Percentiles rank a stretch among this genome's conserved stretches.
phyloP scores from a whole-genome alignment of 352 stramenopile species.

The Phytophthora pisi region DNA sequence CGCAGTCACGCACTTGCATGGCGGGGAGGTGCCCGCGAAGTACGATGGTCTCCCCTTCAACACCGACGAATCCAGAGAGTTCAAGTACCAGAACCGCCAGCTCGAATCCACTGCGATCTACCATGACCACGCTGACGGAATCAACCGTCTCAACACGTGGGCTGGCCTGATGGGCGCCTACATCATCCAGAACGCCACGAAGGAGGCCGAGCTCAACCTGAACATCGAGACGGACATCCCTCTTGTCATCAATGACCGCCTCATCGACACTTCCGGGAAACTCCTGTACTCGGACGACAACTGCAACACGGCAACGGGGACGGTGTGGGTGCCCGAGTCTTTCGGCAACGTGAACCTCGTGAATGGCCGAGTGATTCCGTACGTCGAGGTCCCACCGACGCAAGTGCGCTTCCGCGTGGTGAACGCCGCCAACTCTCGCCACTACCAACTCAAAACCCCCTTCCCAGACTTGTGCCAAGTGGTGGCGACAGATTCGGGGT shows the following conservation, averaged over 20 bases:
- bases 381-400: constrained; percentile 54
- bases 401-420: constrained; percentile 65
- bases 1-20: constrained; percentile 52
- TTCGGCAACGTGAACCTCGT: constrained; percentile 53
- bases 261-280: constrained; percentile 41
- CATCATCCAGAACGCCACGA: constrained; percentile 45
- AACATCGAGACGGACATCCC: constrained; percentile 52
- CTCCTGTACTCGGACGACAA: constrained; percentile 48
- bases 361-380: constrained; percentile 63
- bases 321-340: constrained; percentile 53
- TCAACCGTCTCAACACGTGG: constrained; percentile 58
- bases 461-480: constrained; percentile 58
- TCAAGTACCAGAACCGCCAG: constrained; percentile 57
- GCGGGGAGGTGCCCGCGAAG: constrained; percentile 41
- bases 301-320: constrained; percentile 30
- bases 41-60: constrained; percentile 53
- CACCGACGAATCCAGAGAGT: constrained; percentile 43
- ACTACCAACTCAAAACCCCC: constrained; percentile 71
- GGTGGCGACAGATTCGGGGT: constrained; percentile 64
- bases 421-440: constrained; percentile 64
- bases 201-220: constrained; percentile 45
- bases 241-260: constrained; percentile 40
- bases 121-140: constrained; percentile 55
- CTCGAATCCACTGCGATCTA: constrained; percentile 40
- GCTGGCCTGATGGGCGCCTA: constrained; percentile 50